Evolutionary conservation across 345 rosid species (phyloP), one percentile per base, ranked within the genome.

Genomic region (Sisymbrium irio): DNA sequence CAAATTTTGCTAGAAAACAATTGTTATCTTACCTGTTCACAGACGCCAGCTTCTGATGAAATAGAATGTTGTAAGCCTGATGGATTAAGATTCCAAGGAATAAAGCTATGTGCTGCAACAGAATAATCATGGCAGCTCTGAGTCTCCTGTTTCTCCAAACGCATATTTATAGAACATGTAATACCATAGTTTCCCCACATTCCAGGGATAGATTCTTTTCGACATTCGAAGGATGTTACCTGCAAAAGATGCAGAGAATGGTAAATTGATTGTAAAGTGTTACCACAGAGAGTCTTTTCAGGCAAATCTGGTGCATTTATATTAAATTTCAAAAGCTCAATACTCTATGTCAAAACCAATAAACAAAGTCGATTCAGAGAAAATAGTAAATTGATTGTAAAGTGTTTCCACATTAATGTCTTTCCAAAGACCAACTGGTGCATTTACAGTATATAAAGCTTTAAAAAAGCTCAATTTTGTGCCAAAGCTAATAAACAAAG

Each of bases 221-320:
- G 37, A 62, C 67, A 62, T 62, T 62, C 67, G 13, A 62, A 62
- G 39, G 67, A 62, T 42, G 47, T 27, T 42, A 62, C 67, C 67
- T 62, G 62, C 25, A 56, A 55, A 10, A 55, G 12, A 28, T 54
- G 61, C 40, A 56, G 14, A 58, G 44, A 58, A 36, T 33, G 7
- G 41, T 10, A 33, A 57, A 18, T 32, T 55, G 20, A 15, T 56
- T 18, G 39, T 47, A 47, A 19, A 18, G 25, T 46, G 5, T 17
- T 17, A 6, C 46, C 46, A 41, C 17, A 14, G 1, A 4, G 15
- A 14, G 46, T 41, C 45, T 6, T 22, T 42, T 42, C n/a, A 42
- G 22, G 50, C 4, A 45, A 45, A 15, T 45, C 20, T 45, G 50
- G 50, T 45, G 50, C 1, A 9, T 13, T 42, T 14, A 5, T 45